phyloP scores from a whole-genome alignment of 495 filamentous ascomycete genomes.

The Penicillium steckii region DNA sequence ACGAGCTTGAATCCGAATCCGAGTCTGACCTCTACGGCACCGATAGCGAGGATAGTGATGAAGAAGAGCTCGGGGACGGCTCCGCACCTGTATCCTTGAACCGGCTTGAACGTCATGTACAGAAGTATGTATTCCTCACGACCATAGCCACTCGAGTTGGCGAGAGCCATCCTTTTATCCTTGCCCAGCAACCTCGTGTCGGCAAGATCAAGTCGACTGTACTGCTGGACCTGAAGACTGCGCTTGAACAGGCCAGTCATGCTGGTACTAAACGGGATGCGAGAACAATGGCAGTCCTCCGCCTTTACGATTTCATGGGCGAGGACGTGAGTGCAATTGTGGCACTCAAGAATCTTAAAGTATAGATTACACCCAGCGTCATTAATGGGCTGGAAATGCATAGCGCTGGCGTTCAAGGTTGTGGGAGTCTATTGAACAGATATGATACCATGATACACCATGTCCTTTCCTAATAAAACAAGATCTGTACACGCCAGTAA shows the following conservation, averaged over 20 bases:
- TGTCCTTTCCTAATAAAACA: constrained; percentile 46
- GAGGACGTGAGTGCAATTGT: constrained; percentile 66
- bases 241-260: constrained; percentile 68
- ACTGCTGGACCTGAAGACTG: constrained; percentile 76
- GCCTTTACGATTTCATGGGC: constrained; percentile 73
- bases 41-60: constrained; percentile 57
- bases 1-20: constrained; percentile 32
- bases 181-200: constrained; percentile 55
- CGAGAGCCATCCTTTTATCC: constrained; percentile 63
- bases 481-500: constrained; percentile 40
- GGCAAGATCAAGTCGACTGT: constrained; percentile 70
- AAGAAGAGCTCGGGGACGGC: constrained; percentile 46
- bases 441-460: constrained; percentile 55
- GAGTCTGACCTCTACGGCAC: constrained; percentile 41
- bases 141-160: constrained; percentile 52
- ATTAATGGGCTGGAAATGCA: constrained; percentile 28
- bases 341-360: constrained; percentile 64
- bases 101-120: constrained; percentile 55
- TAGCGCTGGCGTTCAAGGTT: constrained; percentile 43
- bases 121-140: constrained; percentile 56
- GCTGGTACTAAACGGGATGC: constrained; percentile 52
- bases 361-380: constrained; percentile 23
- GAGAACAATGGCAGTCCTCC: constrained; percentile 66
- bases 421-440: constrained; percentile 29
- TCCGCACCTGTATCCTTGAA: constrained; percentile 44